Conservation (phyloP, 2,329 filamentous ascomycete genomes). For the Exophiala mesophila region DNA sequence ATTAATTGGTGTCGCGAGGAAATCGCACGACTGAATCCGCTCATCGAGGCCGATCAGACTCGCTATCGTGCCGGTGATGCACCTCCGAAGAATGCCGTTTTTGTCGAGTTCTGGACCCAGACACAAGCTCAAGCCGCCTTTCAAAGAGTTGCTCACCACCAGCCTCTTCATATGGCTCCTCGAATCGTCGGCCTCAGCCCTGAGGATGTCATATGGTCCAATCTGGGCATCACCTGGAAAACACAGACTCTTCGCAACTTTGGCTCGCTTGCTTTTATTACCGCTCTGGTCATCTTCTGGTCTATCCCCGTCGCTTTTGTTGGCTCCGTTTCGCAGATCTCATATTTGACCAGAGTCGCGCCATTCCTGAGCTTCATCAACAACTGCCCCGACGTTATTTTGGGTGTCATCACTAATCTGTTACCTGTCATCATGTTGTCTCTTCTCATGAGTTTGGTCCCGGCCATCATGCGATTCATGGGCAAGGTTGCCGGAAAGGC, state of each 20-base stretch:
- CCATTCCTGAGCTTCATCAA: conserved; percentile 70
- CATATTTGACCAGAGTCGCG: conserved; percentile 55
- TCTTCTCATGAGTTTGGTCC: conserved; percentile 80
- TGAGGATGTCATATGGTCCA: conserved; percentile 78
- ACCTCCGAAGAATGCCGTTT: conserved; percentile 69
- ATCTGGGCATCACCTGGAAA: conserved; percentile 81
- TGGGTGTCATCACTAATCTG: conserved; percentile 79
- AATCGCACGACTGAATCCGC: conserved; percentile 67
- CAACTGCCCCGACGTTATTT: conserved; percentile 62
- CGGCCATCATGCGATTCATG: conserved; percentile 72
- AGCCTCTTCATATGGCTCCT: conserved; percentile 79
- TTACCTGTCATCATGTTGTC: conserved; percentile 74
- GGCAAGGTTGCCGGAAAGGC: conserved; percentile 71
- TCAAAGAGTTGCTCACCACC: conserved; percentile 82
- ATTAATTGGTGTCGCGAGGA: conserved; percentile 84
- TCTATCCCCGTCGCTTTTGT: conserved; percentile 71
- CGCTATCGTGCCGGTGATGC: conserved; percentile 62
- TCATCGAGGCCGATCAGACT: conserved; percentile 64
- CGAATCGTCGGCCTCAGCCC: conserved; percentile 80
- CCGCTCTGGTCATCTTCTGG: conserved; percentile 83
- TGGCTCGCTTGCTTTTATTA: conserved; percentile 65
- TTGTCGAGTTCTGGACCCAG: conserved; percentile 83
- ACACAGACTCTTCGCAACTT: conserved; percentile 70
- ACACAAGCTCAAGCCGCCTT: conserved; percentile 79
- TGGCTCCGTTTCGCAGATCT: conserved; percentile 79